phyloP scores from a whole-genome alignment of 345 rosid species.

The Brassica juncea region DNA sequence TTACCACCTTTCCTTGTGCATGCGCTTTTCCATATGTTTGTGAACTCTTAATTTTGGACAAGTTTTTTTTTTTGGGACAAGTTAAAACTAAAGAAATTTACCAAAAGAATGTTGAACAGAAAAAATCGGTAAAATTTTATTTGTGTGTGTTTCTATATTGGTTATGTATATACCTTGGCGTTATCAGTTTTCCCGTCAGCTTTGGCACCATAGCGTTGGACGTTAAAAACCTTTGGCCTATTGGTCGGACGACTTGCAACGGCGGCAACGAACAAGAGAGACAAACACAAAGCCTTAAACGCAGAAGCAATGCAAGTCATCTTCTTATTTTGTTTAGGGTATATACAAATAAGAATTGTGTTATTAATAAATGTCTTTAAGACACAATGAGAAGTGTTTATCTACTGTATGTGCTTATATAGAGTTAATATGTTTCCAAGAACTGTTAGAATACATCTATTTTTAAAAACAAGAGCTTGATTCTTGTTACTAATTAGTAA shows the following conservation, averaged over 20 bases:
- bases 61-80: too few species aligned
- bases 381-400: too few species aligned
- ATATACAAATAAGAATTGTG: too few species aligned
- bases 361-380: too few species aligned
- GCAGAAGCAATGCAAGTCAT: not conserved
- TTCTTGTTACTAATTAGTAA: not conserved
- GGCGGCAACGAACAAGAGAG: not conserved
- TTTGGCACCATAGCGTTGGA: constrained; percentile 21
- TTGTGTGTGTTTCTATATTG: not conserved
- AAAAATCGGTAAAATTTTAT: not conserved
- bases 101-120: not conserved
- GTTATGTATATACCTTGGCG: constrained; percentile 1
- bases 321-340: too few species aligned
- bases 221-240: constrained; percentile 10
- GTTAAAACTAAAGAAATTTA: too few species aligned
- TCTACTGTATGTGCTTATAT: too few species aligned
- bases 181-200: constrained; percentile 30
- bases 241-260: not conserved
- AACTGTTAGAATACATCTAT: too few species aligned
- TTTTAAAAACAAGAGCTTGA: too few species aligned
- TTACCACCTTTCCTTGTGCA: not conserved
- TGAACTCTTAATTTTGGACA: not conserved
- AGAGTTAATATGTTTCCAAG: too few species aligned
- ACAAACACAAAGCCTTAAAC: not conserved
- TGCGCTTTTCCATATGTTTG: not conserved